Base-by-base conservation (phyloP, 83 land plant species). In the Picea abies region DNA sequence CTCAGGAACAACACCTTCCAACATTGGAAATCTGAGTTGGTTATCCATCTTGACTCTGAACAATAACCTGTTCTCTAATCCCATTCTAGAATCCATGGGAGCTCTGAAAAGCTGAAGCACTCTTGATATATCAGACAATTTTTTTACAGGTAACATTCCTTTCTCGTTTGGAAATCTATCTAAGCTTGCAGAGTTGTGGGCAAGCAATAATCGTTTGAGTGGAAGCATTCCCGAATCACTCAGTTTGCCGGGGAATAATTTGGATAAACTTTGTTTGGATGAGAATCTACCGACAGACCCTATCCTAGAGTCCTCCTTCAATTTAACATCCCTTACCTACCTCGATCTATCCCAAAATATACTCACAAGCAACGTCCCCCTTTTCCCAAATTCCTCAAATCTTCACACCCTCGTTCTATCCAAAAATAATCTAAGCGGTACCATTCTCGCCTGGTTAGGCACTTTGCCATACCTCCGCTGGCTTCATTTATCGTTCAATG, bases 381-480 rank as follows among this genome's bases (percentile, higher is more conserved):
- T 35, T 35, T 35, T 35, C 35, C 35, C 3, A 35, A 35, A 35
- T 35, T 35, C 35, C 77, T 41, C 56, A 44, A 10, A 32, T 17
- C 37, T 73, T 4, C 37, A 15, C 22, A 17, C n/a, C 56, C 32
- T 73, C 6, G 39, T 16, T 41, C n/a, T 41, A 17, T 47, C 5
- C 23, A 47, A 47, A 41, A 89, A 89, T 41, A 8, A 60, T 0
- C 78, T 89, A 3, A 49, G 80, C 4, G 88, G 90, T 12, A 3
- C 44, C 37, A 86, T 89, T 73, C 90, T 88, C 1, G 78, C 76
- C 49, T 81, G 80, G 26, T 79, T 89, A 17, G 86, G 90, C 4
- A 84, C 73, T 1, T 83, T 89, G 80, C 32, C 15, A 32, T 60
- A 82, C 0, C 81, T 89, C 5, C 84, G 84, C 71, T 83, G 84